Evolutionary conservation across 768 basidiomycete species (phyloP).

Genomic region (Dioszegia crocea): DNA sequence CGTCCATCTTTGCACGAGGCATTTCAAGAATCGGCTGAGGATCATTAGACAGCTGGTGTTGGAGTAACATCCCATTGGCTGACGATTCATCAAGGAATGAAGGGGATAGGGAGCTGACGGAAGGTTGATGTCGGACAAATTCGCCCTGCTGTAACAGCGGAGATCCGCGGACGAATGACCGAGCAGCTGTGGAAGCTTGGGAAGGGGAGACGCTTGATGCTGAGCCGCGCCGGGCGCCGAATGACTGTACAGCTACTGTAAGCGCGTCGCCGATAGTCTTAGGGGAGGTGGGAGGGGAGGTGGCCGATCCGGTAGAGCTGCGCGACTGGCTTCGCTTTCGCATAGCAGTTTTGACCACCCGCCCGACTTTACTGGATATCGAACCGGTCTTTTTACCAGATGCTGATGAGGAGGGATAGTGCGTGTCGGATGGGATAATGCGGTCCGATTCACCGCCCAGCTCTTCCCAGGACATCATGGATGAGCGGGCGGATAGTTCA

Average conservation of each 20-base stretch:
- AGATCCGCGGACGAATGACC: slow-evolving; percentile 11
- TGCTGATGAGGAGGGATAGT: background rate
- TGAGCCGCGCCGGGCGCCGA: slow-evolving; percentile 26
- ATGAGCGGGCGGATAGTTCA: slow-evolving; percentile 17
- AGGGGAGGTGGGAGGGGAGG: slow-evolving; percentile 18
- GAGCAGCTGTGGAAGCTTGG: slow-evolving; percentile 7
- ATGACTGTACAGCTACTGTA: slow-evolving; percentile 8
- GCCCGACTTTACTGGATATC: slow-evolving; percentile 38
- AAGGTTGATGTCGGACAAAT: slow-evolving; percentile 46
- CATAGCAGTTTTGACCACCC: slow-evolving; percentile 30
- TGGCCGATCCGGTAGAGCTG: slow-evolving; percentile 17
- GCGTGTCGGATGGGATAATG: slow-evolving; percentile 33
- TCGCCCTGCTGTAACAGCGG: slow-evolving; percentile 54
- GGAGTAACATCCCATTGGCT: slow-evolving; percentile 45
- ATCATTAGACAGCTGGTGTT: slow-evolving; percentile 60
- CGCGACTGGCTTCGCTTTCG: slow-evolving; percentile 32
- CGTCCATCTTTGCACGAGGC: slow-evolving; percentile 66
- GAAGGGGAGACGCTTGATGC: slow-evolving; percentile 28
- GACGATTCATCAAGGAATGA: slow-evolving; percentile 16
- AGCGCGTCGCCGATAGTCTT: slow-evolving; percentile 11
- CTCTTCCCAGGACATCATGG: slow-evolving; percentile 46
- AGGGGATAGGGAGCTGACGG: slow-evolving; percentile 27
- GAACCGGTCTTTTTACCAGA: slow-evolving; percentile 39
- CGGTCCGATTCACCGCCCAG: slow-evolving; percentile 35
- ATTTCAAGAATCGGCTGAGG: slow-evolving; percentile 60